Percentiles rank a stretch among this genome's conserved stretches.
Conservation (phyloP, 2,329 filamentous ascomycete genomes). For the Bipolaris oryzae region DNA sequence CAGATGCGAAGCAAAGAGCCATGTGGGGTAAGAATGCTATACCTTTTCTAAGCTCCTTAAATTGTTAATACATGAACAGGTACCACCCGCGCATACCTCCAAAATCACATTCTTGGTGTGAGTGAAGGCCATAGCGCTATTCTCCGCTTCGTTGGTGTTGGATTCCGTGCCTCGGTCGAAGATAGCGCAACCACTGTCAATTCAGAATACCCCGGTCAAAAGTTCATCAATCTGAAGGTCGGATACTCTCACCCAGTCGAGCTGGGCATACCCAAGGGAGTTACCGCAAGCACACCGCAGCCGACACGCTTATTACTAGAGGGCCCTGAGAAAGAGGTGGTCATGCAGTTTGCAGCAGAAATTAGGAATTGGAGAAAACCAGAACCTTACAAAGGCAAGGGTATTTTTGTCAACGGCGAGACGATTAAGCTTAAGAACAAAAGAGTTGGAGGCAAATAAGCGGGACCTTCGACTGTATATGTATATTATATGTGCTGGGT, state of each 20-base stretch:
- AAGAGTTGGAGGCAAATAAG: conserved; percentile 58
- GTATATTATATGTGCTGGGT: conserved; percentile 26
- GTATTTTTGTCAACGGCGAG: conserved; percentile 96
- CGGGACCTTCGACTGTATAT: conserved; percentile 5
- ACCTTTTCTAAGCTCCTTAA: conserved; percentile 4
- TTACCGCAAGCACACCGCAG: conserved; percentile 86
- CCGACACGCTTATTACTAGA: conserved; percentile 91
- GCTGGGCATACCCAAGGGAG: conserved; percentile 78
- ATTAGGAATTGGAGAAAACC: conserved; percentile 88
- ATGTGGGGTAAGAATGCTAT: conserved; percentile 80
- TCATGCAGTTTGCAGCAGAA: conserved; percentile 89
- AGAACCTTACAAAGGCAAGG: conserved; percentile 99
- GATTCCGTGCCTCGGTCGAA: conserved; percentile 90
- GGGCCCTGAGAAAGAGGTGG: conserved; percentile 80
- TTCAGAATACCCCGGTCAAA: conserved; percentile 77
- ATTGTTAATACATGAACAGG: conserved; percentile 58
- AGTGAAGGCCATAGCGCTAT: conserved; percentile 96
- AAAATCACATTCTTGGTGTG: conserved; percentile 89
- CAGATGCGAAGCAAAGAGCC: conserved; percentile 76
- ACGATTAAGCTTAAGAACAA: conserved; percentile 98
- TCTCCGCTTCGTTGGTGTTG: conserved; percentile 89
- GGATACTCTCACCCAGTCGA: conserved; percentile 97
- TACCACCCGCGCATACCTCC: conserved; percentile 86
- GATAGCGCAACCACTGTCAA: conserved; percentile 69
- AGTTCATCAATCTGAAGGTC: conserved; percentile 91